phyloP scores from a whole-genome alignment of 1,139 yeast species.

The Lodderomyces theae region DNA sequence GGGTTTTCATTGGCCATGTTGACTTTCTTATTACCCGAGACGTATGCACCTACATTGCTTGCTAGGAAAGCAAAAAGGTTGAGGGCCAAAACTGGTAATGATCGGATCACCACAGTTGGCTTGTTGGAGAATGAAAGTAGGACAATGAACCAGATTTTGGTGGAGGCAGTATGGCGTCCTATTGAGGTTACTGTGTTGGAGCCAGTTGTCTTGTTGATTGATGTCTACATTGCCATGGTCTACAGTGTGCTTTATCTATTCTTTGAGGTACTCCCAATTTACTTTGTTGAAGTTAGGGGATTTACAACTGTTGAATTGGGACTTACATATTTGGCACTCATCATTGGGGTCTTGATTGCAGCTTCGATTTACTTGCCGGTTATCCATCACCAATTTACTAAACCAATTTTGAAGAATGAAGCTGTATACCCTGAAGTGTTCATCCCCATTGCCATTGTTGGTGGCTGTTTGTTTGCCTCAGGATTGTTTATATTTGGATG shows the following conservation, averaged over 20 bases:
- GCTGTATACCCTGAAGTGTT: constrained; percentile 38
- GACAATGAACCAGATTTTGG: constrained; percentile 21
- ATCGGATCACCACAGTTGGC: constrained; percentile 27
- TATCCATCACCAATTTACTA: constrained; percentile 23
- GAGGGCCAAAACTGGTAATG: constrained; percentile 34
- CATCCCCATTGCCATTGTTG: constrained; percentile 43
- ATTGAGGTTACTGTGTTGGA: constrained; percentile 41
- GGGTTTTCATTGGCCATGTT: constrained; percentile 27
- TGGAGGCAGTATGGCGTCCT: constrained; percentile 51
- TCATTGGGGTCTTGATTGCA: constrained; percentile 40
- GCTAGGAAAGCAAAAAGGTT: constrained; percentile 36
- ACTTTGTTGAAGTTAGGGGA: constrained; percentile 40
- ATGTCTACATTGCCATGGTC: constrained; percentile 51
- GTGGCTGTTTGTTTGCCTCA: constrained; percentile 39
- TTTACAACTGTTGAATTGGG: constrained; percentile 54
- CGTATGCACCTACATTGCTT: constrained; percentile 33
- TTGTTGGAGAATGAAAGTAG: constrained; percentile 24
- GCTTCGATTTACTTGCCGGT: constrained; percentile 24
- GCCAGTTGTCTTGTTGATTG: constrained; percentile 45
- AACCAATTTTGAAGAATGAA: constrained; percentile 21
- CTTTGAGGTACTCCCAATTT: constrained; percentile 63
- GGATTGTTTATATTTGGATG: constrained; percentile 52
- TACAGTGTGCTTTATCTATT: constrained; percentile 56
- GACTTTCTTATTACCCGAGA: constrained; percentile 33
- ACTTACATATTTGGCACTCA: constrained; percentile 40